Evolutionary conservation across 2,329 filamentous ascomycete species (phyloP), one percentile per base, ranked within the genome.

Genomic region (Neurospora crassa): DNA sequence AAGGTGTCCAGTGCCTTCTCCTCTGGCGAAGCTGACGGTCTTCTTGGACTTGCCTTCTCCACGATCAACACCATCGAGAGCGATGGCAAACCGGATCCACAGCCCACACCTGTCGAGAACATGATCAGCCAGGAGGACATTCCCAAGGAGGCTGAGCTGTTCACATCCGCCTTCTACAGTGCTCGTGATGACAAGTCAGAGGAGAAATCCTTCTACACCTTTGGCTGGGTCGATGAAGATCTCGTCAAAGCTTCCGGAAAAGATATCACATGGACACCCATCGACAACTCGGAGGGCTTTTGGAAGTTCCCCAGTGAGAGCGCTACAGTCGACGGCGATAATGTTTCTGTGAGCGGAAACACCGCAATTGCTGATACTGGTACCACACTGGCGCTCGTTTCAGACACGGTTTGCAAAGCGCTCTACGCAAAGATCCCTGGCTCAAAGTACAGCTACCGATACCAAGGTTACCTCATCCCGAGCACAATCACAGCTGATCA

Each of bases 341-440:
- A 81, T 1, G 79, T 89, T 40, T 68, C 80, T 1, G 83, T 85
- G 11, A 77, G 81, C 3, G 84, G 83, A 68, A 92, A 92, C 80
- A 89, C 82, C 40, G 89, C 90, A 67, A 92, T 93, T 74, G 88
- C 87, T 42, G 91, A 93, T 78, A 93, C 91, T 0, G 91, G 90
- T 70, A 92, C 90, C 40, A 91, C 90, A 0, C 84, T 93, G 68
- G 87, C 87, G 1, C 83, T 93, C 41, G 83, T 92, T 67, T 85
- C 86, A 53, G 91, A 93, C 76, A 77, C 80, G 1, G 84, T 87
- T 14, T 89, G 87, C 77, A 81, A 89, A 72, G 85, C 85, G 2
- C 84, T 93, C 73, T 93, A 93, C 79, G 82, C 81, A 69, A 82
- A 85, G 41, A 92, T 93, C 72, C 85, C 87, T 3, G 89, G 89